Conservation (phyloP, 2,329 filamentous ascomycete genomes). For the Phaeophleospora eucalypticola region DNA sequence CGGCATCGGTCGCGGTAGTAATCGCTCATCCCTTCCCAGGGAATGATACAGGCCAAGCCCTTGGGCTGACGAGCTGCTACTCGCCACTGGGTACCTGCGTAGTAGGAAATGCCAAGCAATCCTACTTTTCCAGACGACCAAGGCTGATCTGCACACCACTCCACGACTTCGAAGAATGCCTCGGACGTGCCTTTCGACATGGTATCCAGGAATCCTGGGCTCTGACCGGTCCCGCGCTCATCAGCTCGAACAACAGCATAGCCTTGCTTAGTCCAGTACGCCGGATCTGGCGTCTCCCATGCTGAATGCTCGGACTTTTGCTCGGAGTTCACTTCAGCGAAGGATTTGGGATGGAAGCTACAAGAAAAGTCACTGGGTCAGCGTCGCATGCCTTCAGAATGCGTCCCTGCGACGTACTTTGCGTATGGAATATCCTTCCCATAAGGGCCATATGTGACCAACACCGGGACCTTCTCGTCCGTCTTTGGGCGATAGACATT, state of each 20-base stretch:
- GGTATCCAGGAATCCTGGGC: slow-evolving; percentile 40
- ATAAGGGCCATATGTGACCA: slow-evolving; percentile 70
- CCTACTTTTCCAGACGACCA: slow-evolving; percentile 46
- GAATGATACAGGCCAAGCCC: slow-evolving; percentile 42
- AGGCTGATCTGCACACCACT: slow-evolving; percentile 38
- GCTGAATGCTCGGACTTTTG: slow-evolving; percentile 41
- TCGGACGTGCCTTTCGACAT: slow-evolving; percentile 46
- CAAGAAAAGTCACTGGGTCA: neutral
- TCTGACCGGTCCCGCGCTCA: slow-evolving; percentile 30
- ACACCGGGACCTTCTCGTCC: slow-evolving; percentile 49
- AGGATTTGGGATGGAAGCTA: slow-evolving; percentile 51
- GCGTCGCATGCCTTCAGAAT: neutral
- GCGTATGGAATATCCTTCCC: slow-evolving; percentile 68
- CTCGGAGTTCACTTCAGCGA: slow-evolving; percentile 36
- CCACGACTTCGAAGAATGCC: slow-evolving; percentile 46
- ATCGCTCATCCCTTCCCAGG: slow-evolving; percentile 47
- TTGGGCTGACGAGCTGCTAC: slow-evolving; percentile 42
- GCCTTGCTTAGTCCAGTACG: slow-evolving; percentile 31
- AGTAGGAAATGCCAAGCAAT: slow-evolving; percentile 43
- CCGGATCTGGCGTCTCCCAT: slow-evolving; percentile 44
- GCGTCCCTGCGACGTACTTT: slow-evolving; percentile 34
- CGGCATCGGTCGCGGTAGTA: slow-evolving; percentile 47
- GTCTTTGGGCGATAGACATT: slow-evolving; percentile 35
- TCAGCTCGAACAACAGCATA: slow-evolving; percentile 36
- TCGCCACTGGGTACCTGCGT: slow-evolving; percentile 41